Evolutionary conservation across 1,284 basidiomycete genomes (phyloP).

Genomic region (Takashimella tepidaria): DNA sequence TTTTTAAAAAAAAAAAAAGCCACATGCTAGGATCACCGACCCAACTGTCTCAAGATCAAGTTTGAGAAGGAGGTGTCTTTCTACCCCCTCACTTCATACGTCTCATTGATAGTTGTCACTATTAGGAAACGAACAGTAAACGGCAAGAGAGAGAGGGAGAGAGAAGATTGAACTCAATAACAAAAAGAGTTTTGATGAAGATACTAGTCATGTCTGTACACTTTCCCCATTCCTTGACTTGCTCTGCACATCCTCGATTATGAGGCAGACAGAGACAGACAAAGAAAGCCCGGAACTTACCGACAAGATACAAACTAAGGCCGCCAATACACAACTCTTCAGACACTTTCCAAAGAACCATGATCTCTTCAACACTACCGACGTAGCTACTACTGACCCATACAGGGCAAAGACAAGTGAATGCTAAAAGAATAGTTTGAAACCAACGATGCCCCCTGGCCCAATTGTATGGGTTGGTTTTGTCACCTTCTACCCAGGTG

Average conservation of each 20-base stretch:
- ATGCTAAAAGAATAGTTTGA: background rate
- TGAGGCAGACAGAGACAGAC: background rate
- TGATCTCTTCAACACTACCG: background rate
- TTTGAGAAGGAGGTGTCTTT: no score
- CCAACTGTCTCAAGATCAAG: no score
- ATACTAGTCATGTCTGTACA: no score
- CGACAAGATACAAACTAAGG: constrained; percentile 42
- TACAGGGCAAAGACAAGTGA: background rate
- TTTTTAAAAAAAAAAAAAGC: no score
- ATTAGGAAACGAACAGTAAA: background rate
- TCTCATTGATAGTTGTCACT: no score
- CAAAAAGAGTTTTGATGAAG: no score
- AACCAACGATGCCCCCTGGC: constrained; percentile 49
- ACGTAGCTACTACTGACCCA: background rate
- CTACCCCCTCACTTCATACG: no score
- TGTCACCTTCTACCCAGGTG: constrained; percentile 54
- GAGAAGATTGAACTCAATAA: no score
- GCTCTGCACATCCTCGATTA: no score
- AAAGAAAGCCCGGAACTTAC: constrained; percentile 11
- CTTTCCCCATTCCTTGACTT: no score
- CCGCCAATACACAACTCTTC: constrained; percentile 57
- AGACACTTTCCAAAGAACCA: background rate
- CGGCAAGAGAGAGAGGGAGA: background rate
- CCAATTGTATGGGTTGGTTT: constrained; percentile 64
- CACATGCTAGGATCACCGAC: no score